A percentile compares a stretch with the other conserved stretches of the same genome.
Evolutionary conservation across 345 rosid species (phyloP).

Genomic region (Durio zibethinus): DNA sequence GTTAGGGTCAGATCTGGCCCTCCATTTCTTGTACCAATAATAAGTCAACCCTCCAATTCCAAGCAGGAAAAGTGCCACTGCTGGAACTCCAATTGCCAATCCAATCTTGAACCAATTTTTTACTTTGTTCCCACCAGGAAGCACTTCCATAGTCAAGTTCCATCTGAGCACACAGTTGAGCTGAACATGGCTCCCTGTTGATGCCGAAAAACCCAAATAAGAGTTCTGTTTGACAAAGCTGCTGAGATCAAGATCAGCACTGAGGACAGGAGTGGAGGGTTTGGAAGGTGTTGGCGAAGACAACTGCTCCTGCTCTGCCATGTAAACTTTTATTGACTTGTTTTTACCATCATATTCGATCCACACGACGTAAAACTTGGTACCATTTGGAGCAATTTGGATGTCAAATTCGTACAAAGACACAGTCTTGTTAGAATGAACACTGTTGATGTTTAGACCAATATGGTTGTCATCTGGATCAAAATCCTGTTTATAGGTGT

Average conservation of each 20-base stretch:
- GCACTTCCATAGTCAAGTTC: slow-evolving; percentile 49
- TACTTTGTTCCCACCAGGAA: slow-evolving; percentile 5
- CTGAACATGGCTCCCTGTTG: slow-evolving; percentile 39
- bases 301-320: slow-evolving; percentile 24
- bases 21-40: slow-evolving; percentile 23
- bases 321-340: slow-evolving; percentile 35
- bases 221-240: slow-evolving; percentile 32
- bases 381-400: slow-evolving; percentile 31
- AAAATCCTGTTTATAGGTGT: slow-evolving; percentile 49
- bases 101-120: slow-evolving; percentile 14
- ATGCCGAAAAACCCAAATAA: slow-evolving; percentile 55
- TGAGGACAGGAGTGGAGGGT: slow-evolving; percentile 32
- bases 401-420: slow-evolving; percentile 30
- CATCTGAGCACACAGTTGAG: slow-evolving; percentile 51
- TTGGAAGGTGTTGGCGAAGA: slow-evolving; percentile 8
- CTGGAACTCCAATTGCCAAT: slow-evolving; percentile 30
- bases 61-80: not conserved
- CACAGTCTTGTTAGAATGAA: slow-evolving; percentile 28
- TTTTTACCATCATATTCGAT: slow-evolving; percentile 38
- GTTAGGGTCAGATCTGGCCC: slow-evolving; percentile 27
- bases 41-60: slow-evolving; percentile 9
- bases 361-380: slow-evolving; percentile 41
- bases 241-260: slow-evolving; percentile 34
- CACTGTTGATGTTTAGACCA: slow-evolving; percentile 51
- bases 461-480: slow-evolving; percentile 64